These are phyloP conservation scores for Prunus yedoensis DNA, from an alignment of 331 rosid genomes.

Conservation along the genomic window DNA sequence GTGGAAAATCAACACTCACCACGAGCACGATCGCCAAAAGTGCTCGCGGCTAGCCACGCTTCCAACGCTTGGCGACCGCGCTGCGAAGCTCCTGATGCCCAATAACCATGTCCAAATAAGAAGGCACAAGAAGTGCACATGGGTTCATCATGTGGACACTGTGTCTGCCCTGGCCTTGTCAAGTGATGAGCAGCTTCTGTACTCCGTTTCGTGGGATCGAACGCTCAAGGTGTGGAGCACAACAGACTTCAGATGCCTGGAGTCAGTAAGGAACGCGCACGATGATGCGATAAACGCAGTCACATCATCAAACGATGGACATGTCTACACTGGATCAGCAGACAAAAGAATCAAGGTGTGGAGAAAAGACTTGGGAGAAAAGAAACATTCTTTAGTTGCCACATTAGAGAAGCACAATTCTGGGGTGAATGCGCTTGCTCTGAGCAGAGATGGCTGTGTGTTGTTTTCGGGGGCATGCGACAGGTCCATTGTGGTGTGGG, in stretches of 20 bases:
- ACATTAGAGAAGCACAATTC: slow-evolving; percentile 73
- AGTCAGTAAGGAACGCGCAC: slow-evolving; percentile 71
- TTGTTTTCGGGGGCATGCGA: slow-evolving; percentile 90
- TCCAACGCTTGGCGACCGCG: slow-evolving; percentile 72
- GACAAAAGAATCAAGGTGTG: slow-evolving; percentile 83
- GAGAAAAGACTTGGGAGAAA: slow-evolving; percentile 44
- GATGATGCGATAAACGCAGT: slow-evolving; percentile 87
- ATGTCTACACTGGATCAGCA: slow-evolving; percentile 81
- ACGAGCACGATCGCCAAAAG: slow-evolving; percentile 30
- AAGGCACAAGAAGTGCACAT: slow-evolving; percentile 79
- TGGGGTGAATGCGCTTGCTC: slow-evolving; percentile 80
- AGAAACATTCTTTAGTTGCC: slow-evolving; percentile 43
- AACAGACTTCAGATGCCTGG: slow-evolving; percentile 71
- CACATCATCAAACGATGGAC: slow-evolving; percentile 56
- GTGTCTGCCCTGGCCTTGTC: slow-evolving; percentile 83
- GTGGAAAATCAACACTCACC: slow-evolving; percentile 51
- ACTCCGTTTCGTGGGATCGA: slow-evolving; percentile 93
- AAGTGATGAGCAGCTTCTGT: slow-evolving; percentile 53
- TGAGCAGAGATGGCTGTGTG: slow-evolving; percentile 54
- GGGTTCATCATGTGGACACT: slow-evolving; percentile 92
- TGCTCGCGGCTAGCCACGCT: slow-evolving; percentile 71
- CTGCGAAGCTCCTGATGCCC: slow-evolving; percentile 49
- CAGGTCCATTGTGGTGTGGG: slow-evolving; percentile 75
- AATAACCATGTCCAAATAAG: slow-evolving; percentile 71
- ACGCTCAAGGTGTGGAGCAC: slow-evolving; percentile 79